Evolutionary conservation across 1,284 basidiomycete genomes (phyloP).

Genomic region (Puccinia hordei): DNA sequence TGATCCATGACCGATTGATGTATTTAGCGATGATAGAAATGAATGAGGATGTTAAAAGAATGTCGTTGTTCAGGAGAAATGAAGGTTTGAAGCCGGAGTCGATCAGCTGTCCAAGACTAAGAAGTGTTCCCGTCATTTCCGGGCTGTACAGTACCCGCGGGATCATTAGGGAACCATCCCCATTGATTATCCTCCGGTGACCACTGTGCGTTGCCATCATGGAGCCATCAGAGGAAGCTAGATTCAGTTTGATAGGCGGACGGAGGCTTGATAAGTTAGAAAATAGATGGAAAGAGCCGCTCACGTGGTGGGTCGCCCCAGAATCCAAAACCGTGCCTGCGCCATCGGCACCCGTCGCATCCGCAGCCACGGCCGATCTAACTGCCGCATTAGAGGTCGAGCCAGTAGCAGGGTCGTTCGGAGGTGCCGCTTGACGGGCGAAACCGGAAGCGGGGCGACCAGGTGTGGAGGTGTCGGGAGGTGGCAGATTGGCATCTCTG

Average conservation of each 20-base stretch:
- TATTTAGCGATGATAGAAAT: neutral
- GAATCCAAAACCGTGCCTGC: slow-evolving; percentile 24
- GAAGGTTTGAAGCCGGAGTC: neutral
- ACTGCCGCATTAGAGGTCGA: neutral
- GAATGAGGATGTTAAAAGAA: neutral
- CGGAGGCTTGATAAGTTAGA: neutral
- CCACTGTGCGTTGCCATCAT: slow-evolving; percentile 25
- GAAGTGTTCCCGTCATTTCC: slow-evolving; percentile 18
- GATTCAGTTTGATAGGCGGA: neutral
- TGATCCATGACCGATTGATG: neutral
- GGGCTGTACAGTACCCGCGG: neutral
- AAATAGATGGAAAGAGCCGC: neutral
- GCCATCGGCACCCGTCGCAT: neutral
- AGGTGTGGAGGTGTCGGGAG: neutral
- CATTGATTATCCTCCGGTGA: neutral
- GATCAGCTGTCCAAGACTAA: slow-evolving; percentile 31
- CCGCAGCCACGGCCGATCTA: neutral
- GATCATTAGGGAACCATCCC: neutral
- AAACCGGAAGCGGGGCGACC: slow-evolving; percentile 26
- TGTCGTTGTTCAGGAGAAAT: neutral
- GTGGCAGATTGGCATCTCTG: neutral
- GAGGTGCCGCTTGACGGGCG: slow-evolving; percentile 14
- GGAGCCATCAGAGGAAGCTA: neutral
- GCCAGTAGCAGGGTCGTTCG: neutral
- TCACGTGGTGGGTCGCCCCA: slow-evolving; percentile 18